Evolutionary conservation across 1,139 yeast genomes (phyloP).

Genomic region (Candida sojae): DNA sequence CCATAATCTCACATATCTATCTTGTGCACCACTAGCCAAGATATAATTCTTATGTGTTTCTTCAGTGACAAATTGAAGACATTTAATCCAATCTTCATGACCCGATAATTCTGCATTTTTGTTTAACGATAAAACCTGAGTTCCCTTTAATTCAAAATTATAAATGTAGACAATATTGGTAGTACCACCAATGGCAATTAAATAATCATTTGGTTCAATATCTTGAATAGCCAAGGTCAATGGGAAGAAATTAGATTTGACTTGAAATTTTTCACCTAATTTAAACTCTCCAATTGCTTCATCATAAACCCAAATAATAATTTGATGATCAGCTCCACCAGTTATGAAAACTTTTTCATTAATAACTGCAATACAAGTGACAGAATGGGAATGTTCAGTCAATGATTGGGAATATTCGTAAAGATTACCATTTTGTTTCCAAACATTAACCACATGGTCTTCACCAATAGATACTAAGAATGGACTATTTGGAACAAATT

Average conservation of each 20-base stretch:
- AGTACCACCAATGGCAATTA: conserved; percentile 87
- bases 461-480: conserved; percentile 64
- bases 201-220: conserved; percentile 36
- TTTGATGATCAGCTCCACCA: conserved; percentile 67
- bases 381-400: conserved; percentile 45
- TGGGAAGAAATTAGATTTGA: conserved; percentile 62
- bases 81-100: conserved; percentile 93
- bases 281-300: conserved; percentile 18
- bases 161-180: conserved; percentile 57
- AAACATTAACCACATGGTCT: conserved; percentile 60
- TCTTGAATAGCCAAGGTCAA: conserved; percentile 57
- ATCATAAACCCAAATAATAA: conserved; percentile 51
- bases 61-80: conserved; percentile 60
- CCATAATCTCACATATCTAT: conserved; percentile 88
- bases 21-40: conserved; percentile 87
- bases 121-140: conserved; percentile 21
- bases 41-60: conserved; percentile 50
- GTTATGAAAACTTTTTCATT: conserved; percentile 45
- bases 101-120: conserved; percentile 66
- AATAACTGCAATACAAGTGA: conserved; percentile 48
- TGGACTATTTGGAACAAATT: conserved; percentile 51
- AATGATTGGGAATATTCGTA: conserved; percentile 35
- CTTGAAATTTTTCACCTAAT: conserved; percentile 33
- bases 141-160: conserved; percentile 35
- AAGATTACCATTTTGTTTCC: conserved; percentile 39